Conservation (phyloP, 345 rosid genomes). For the sweet orange (Citrus sinensis) region DNA sequence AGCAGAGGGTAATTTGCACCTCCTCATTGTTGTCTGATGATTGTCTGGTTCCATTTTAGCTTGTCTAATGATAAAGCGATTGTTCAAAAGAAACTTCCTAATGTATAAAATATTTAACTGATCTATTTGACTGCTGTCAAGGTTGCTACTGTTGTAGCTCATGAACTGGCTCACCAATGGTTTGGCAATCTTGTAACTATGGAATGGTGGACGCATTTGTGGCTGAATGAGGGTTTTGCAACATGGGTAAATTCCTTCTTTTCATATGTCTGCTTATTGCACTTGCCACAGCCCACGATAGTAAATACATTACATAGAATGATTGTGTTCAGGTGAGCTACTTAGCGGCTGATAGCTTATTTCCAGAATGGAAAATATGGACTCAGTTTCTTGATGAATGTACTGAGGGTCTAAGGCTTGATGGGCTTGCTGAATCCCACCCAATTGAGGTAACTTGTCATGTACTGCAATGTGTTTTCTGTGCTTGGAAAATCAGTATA, state of each 20-base stretch:
- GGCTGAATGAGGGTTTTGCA: slow-evolving; percentile 99
- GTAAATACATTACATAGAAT: slow-evolving; percentile 8
- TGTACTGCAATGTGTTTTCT: neutral
- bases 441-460: slow-evolving; percentile 80
- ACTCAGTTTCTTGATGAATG: slow-evolving; percentile 93
- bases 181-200: slow-evolving; percentile 98
- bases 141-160: slow-evolving; percentile 96
- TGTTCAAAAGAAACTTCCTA: neutral
- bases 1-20: slow-evolving; percentile 65
- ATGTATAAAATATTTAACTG: neutral
- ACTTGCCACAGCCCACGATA: neutral
- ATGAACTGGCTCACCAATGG: slow-evolving; percentile 99
- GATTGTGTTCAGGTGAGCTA: slow-evolving; percentile 75
- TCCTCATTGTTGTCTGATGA: neutral
- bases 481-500: neutral
- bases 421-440: slow-evolving; percentile 95
- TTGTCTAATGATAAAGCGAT: neutral
- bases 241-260: slow-evolving; percentile 70
- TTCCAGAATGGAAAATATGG: slow-evolving; percentile 99
- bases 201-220: slow-evolving; percentile 99
- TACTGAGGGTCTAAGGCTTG: slow-evolving; percentile 82
- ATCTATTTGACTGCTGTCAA: slow-evolving; percentile 29
- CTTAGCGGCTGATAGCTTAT: slow-evolving; percentile 83
- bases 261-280: slow-evolving; percentile 9
- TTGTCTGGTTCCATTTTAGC: neutral